Conservation (phyloP, 2,329 filamentous ascomycete species). For the Septoria linicola region DNA sequence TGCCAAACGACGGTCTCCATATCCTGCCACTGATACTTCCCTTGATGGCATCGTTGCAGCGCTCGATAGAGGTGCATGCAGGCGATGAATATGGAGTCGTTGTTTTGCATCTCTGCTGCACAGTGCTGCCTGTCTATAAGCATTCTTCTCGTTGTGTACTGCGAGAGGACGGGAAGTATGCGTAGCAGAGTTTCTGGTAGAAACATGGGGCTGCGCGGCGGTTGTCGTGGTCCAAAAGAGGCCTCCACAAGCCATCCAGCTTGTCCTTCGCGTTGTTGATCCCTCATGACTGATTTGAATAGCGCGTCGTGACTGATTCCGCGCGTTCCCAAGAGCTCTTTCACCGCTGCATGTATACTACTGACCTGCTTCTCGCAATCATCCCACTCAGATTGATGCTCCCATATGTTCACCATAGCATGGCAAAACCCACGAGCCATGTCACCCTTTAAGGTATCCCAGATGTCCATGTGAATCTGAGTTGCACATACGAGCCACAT, state of each 20-base stretch:
- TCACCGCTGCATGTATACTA: not conserved
- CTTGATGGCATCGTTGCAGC: not conserved
- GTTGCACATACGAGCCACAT: not conserved
- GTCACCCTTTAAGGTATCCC: not conserved
- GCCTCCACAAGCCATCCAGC: not conserved
- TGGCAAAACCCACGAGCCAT: not conserved
- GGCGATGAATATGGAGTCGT: not conserved
- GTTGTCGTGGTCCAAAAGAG: not conserved
- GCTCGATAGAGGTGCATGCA: not conserved
- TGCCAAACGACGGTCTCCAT: not conserved
- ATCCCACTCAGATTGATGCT: not conserved
- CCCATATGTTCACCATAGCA: not conserved
- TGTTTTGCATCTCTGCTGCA: not conserved
- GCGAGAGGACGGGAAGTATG: not conserved
- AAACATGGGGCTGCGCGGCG: not conserved
- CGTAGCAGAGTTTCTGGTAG: not conserved
- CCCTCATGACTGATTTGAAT: not conserved
- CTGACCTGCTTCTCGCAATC: not conserved
- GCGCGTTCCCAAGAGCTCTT: not conserved
- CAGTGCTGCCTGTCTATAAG: not conserved
- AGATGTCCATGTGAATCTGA: not conserved
- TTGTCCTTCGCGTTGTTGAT: not conserved
- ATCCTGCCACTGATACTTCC: not conserved
- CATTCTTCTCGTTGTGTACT: not conserved
- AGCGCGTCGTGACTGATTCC: not conserved